Evolutionary conservation across 2,329 filamentous ascomycete genomes (phyloP).

Genomic region (Trichoderma aggressivum): DNA sequence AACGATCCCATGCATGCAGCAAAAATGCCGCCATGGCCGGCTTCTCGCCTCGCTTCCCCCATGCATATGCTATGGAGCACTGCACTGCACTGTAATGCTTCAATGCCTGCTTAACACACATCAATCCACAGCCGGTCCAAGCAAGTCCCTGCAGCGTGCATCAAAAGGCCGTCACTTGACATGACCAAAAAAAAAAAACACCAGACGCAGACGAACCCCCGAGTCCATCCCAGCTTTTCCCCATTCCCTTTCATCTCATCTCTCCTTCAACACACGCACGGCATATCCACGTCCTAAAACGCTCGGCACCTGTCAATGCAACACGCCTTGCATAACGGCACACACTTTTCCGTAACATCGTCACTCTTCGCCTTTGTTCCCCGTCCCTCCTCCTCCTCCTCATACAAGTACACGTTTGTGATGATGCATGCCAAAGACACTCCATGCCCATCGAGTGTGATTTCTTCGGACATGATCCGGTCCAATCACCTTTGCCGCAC

Average conservation of each 20-base stretch:
- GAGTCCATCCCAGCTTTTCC: not conserved
- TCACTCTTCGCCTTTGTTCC: not conserved
- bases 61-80: not conserved
- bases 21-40: not conserved
- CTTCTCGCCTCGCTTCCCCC: not conserved
- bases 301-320: not conserved
- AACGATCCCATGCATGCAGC: not conserved
- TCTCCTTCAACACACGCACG: not conserved
- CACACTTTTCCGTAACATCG: not conserved
- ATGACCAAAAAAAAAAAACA: not conserved
- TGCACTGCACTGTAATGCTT: not conserved
- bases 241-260: not conserved
- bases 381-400: not conserved
- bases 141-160: not conserved
- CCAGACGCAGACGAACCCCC: too few relatives aligned
- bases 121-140: not conserved
- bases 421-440: not conserved
- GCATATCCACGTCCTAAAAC: not conserved
- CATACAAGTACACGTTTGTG: not conserved
- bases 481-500: not conserved
- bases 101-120: not conserved
- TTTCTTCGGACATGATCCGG: not conserved
- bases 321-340: not conserved
- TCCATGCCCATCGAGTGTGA: not conserved
- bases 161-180: conserved; percentile 6